These are phyloP conservation scores for Nakaseomyces kungkrabaensis DNA, from an alignment of 1,139 yeast genomes.

Conservation along the genomic window DNA sequence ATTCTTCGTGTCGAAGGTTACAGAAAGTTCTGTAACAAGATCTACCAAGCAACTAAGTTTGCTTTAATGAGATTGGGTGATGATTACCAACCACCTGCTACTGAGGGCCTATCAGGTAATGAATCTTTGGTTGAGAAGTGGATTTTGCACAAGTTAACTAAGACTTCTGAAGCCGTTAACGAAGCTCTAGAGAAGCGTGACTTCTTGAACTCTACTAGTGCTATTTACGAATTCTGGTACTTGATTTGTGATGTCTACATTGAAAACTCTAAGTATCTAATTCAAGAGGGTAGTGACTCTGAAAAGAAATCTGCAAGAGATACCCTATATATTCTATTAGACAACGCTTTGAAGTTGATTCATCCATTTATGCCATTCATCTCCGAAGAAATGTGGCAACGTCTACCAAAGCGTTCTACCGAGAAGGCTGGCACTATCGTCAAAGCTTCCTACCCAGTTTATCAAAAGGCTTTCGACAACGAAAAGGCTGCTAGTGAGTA, in stretches of 20 bases:
- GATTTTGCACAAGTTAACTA: slow-evolving; percentile 81
- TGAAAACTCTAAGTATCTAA: slow-evolving; percentile 89
- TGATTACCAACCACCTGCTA: slow-evolving; percentile 72
- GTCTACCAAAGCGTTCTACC: slow-evolving; percentile 78
- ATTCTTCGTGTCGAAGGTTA: slow-evolving; percentile 96
- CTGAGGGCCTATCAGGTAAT: slow-evolving; percentile 53
- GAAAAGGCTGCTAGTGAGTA: slow-evolving; percentile 59
- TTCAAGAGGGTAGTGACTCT: slow-evolving; percentile 77
- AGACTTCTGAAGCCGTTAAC: slow-evolving; percentile 56
- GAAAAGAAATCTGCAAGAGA: slow-evolving; percentile 87
- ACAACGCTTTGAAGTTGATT: slow-evolving; percentile 81
- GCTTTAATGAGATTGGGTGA: slow-evolving; percentile 88
- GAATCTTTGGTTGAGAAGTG: slow-evolving; percentile 93
- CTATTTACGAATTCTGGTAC: slow-evolving; percentile 87
- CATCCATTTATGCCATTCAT: slow-evolving; percentile 98
- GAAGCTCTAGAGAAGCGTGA: slow-evolving; percentile 72
- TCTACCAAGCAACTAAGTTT: slow-evolving; percentile 96
- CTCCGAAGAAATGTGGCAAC: slow-evolving; percentile 98
- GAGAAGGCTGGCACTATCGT: slow-evolving; percentile 66
- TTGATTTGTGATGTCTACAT: slow-evolving; percentile 96
- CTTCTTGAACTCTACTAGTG: slow-evolving; percentile 78
- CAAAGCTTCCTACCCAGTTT: slow-evolving; percentile 71
- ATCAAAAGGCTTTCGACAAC: slow-evolving; percentile 50
- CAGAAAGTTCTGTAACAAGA: slow-evolving; percentile 98
- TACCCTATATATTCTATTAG: slow-evolving; percentile 86